Evolutionary conservation across 345 rosid genomes (phyloP), one percentile per base, ranked within the genome.

Genomic region (Aquilaria yunnanensis): DNA sequence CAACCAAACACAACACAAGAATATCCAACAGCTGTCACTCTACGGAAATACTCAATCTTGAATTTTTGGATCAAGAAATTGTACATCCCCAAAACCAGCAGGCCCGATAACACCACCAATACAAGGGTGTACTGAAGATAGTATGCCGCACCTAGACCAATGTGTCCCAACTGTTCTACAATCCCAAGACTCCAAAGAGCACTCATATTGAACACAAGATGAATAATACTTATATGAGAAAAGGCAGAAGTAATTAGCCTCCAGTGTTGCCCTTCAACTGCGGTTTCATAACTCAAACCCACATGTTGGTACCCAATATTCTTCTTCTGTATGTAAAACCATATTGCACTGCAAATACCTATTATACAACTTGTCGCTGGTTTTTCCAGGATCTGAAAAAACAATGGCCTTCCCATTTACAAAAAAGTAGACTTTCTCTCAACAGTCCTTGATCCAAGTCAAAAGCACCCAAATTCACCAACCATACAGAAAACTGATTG

Each of bases 1-100:
- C 97, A 94, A 57, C 97, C 99, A 59, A 94, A 94, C 14, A 90
- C 99, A 73, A 94, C 99, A 59, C 99, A 90, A 62, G 99, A 94
- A 74, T 94, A 94, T 2, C 99, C 99, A 61, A 94, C 99, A 64
- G 97, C 97, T 0, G 95, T 90, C 68, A 94, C 97, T 63, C 99
- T 84, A 58, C 85, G 68, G 56, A 94, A 94, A 81, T 90, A 88
- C 37, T 88, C 96, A 8, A 94, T 14, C 78, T 90, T 90, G 67
- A 94, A 90, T 51, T 78, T 80, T 30, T 71, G 83, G 59, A 94
- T 90, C 60, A 94, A 53, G 47, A 90, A n/a, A 78, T 81, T 93
- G 63, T 90, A 94, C 73, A 86, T 73, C 47, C 86, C 97, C 74
- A 94, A 67, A 11, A 88, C 96, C 30, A 94, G 77, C 49, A 76